Evolutionary conservation across 176 grass and related monocot genomes (phyloP).

Genomic region (Oryza australiensis): DNA sequence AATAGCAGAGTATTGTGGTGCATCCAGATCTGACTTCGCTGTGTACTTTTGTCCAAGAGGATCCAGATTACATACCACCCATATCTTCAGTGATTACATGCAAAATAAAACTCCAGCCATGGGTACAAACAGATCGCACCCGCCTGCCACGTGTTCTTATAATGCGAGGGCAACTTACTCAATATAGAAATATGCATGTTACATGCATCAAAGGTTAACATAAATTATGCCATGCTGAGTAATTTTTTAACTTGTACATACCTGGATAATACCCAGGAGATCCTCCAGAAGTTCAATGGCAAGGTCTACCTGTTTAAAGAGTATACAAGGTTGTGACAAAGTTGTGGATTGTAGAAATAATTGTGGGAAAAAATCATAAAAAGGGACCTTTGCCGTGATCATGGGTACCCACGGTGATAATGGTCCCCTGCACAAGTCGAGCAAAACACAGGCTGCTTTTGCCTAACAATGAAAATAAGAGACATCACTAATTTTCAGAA

Average conservation of each 20-base stretch:
- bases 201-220: constrained; percentile 23
- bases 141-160: neutral
- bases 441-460: constrained; percentile 88
- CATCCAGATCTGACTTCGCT: neutral
- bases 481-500: constrained; percentile 24
- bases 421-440: constrained; percentile 84
- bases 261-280: constrained; percentile 88
- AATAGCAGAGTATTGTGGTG: neutral
- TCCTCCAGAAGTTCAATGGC: constrained; percentile 80
- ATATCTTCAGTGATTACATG: neutral
- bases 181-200: constrained; percentile 15
- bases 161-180: neutral
- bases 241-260: constrained; percentile 29
- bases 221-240: constrained; percentile 9
- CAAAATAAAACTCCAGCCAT: neutral
- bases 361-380: constrained; percentile 31
- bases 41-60: neutral
- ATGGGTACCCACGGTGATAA: constrained; percentile 82
- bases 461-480: constrained; percentile 55
- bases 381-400: constrained; percentile 74
- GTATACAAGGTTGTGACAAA: constrained; percentile 32
- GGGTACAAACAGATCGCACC: neutral
- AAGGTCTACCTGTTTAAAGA: constrained; percentile 70
- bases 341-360: constrained; percentile 30
- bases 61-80: neutral